phyloP scores from a whole-genome alignment of 1,284 basidiomycete genomes.

The Wolfiporia cocos region DNA sequence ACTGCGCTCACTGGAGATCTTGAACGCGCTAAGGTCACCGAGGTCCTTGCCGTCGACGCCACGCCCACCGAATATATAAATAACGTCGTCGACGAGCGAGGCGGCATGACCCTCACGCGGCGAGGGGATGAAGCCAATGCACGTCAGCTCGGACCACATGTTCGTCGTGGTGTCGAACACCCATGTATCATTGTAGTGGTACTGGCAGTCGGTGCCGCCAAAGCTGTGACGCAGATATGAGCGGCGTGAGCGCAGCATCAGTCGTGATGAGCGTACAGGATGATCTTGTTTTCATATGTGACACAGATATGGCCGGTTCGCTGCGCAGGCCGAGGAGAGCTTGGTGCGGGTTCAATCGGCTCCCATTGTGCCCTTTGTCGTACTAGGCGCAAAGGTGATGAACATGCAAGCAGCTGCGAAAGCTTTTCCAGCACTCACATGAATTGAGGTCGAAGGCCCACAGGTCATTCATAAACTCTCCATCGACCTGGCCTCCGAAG shows the following conservation, averaged over 20 bases:
- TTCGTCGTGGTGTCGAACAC: constrained; percentile 82
- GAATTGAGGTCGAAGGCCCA: constrained; percentile 97
- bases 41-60: constrained; percentile 96
- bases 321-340: constrained; percentile 68
- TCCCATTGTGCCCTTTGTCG: constrained; percentile 77
- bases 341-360: constrained; percentile 56
- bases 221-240: constrained; percentile 52
- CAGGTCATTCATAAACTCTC: constrained; percentile 92
- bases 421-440: constrained; percentile 43
- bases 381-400: constrained; percentile 36
- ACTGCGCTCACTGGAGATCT: constrained; percentile 72
- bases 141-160: constrained; percentile 90
- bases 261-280: constrained; percentile 53
- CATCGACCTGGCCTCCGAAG: constrained; percentile 97
- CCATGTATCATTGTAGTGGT: constrained; percentile 99
- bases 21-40: constrained; percentile 91
- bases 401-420: background rate
- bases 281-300: constrained; percentile 80
- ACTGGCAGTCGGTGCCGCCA: constrained; percentile 96
- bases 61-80: constrained; percentile 91
- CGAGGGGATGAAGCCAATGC: constrained; percentile 96
- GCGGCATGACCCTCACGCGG: constrained; percentile 97
- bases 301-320: constrained; percentile 94
- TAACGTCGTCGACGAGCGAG: constrained; percentile 85
- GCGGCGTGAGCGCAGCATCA: constrained; percentile 1